phyloP scores from a whole-genome alignment of 345 rosid species.

The Pistacia integerrima region DNA sequence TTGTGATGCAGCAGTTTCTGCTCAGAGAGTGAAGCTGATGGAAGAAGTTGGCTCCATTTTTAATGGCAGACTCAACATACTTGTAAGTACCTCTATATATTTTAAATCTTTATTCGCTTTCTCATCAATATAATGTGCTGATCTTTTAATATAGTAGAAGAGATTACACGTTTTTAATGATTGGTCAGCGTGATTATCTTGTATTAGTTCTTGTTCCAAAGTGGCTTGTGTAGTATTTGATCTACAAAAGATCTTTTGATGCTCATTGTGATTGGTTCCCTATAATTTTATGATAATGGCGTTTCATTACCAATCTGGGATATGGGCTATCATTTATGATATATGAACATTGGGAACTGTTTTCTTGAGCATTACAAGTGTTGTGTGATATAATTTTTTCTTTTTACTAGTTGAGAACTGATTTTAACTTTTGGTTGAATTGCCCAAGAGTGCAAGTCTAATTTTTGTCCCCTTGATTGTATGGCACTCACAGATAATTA shows the following conservation, averaged over 20 bases:
- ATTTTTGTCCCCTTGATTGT: not conserved
- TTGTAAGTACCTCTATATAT: slow-evolving; percentile 39
- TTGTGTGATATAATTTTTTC: not conserved
- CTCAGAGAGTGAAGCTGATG: slow-evolving; percentile 57
- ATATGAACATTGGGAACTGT: not conserved
- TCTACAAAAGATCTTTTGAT: not conserved
- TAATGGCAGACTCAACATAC: slow-evolving; percentile 64
- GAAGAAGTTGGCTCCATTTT: slow-evolving; percentile 51
- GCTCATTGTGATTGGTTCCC: not conserved
- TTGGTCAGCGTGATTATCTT: not conserved
- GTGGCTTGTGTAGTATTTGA: not conserved
- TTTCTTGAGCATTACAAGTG: not conserved
- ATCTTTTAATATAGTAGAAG: not conserved
- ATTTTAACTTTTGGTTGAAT: not conserved
- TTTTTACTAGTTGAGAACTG: not conserved
- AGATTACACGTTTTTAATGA: not conserved
- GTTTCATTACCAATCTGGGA: not conserved
- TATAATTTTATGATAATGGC: not conserved
- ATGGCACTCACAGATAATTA: not conserved
- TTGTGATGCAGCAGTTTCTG: slow-evolving; percentile 58
- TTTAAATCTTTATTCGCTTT: not conserved
- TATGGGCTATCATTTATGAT: not conserved
- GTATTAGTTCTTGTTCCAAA: not conserved
- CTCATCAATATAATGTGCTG: not conserved
- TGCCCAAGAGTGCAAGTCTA: not conserved